phyloP scores from a whole-genome alignment of 257 asterid genomes.

The Thymus quinquecostatus region DNA sequence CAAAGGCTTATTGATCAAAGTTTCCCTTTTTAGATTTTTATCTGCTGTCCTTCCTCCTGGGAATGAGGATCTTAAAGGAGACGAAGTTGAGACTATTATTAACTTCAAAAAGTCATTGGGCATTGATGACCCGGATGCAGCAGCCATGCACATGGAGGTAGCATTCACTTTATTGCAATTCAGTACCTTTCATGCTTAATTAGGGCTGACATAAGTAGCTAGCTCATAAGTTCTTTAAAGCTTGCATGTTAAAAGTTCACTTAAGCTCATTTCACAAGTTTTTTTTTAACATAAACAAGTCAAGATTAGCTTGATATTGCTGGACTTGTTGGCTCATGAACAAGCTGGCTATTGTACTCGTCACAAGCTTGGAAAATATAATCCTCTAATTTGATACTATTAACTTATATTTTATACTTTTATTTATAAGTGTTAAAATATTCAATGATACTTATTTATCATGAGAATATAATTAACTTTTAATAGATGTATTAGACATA shows the following conservation, averaged over 20 bases:
- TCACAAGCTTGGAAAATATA: constrained; percentile 1
- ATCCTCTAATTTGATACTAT: not conserved
- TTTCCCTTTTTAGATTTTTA: constrained; percentile 54
- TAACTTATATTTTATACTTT: not conserved
- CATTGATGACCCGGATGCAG: constrained; percentile 99
- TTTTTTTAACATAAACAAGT: not conserved
- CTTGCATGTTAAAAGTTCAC: not conserved
- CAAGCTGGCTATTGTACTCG: not conserved
- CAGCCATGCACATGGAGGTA: constrained; percentile 99
- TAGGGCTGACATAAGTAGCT: not conserved
- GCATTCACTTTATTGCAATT: not conserved
- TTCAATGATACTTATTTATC: not conserved
- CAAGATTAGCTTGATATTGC: not conserved
- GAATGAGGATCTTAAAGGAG: constrained; percentile 81
- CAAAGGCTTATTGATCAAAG: constrained; percentile 13
- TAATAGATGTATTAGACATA: too few species aligned
- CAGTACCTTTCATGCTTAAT: too few species aligned
- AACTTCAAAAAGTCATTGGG: constrained; percentile 84
- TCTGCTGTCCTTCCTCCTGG: constrained; percentile 83
- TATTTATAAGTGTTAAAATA: not conserved
- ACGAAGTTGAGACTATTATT: constrained; percentile 81
- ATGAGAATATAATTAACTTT: too few species aligned
- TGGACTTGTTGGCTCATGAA: not conserved
- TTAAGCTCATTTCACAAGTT: not conserved
- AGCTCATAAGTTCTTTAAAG: not conserved